phyloP scores from a whole-genome alignment of 345 rosid species.

The Pistacia integerrima region DNA sequence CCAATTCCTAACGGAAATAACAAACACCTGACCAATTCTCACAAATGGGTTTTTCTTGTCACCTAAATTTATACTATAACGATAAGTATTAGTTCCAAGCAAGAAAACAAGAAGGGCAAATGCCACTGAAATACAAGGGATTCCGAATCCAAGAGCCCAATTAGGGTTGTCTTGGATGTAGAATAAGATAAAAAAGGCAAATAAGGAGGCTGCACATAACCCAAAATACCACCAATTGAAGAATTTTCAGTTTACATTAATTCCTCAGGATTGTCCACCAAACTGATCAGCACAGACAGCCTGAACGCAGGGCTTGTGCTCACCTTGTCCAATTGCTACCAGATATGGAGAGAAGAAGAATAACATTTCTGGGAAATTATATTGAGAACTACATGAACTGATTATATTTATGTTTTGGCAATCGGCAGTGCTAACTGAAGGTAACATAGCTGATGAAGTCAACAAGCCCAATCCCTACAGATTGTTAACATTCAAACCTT shows the following conservation, averaged over 20 bases:
- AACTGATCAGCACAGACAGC: background rate
- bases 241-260: background rate
- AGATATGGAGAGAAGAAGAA: background rate
- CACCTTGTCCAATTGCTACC: background rate
- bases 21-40: constrained; percentile 33
- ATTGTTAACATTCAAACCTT: too few species aligned
- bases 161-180: background rate
- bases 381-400: too few species aligned
- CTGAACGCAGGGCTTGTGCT: background rate
- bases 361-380: too few species aligned
- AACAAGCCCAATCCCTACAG: too few species aligned
- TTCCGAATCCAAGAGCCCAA: constrained; percentile 9
- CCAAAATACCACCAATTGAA: constrained; percentile 3
- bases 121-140: constrained; percentile 28
- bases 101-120: constrained; percentile 32
- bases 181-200: background rate
- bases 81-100: constrained; percentile 31
- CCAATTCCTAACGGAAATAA: constrained; percentile 44
- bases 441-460: too few species aligned
- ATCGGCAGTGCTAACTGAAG: too few species aligned
- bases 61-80: constrained; percentile 2
- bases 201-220: background rate
- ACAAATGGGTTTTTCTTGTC: constrained; percentile 22
- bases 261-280: background rate
- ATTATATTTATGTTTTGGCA: too few species aligned